Evolutionary conservation across 768 basidiomycete genomes (phyloP).

Genomic region (Termitomyces titanicus): DNA sequence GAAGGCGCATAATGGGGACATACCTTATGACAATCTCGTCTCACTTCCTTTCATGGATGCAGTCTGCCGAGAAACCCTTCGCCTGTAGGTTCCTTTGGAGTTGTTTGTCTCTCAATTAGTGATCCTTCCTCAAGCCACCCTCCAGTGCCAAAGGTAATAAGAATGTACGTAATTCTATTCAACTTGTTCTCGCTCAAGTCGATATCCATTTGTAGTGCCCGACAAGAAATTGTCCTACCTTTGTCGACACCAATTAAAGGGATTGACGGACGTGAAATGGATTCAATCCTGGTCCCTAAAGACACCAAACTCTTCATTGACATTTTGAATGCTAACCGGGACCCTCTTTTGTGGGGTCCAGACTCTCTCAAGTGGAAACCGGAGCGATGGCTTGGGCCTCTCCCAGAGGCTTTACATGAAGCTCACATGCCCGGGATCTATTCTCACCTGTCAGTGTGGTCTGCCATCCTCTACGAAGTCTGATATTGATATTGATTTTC

Average conservation of each 20-base stretch:
- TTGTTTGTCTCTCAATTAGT: background rate
- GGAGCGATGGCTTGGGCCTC: conserved; percentile 28
- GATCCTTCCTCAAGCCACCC: conserved; percentile 6
- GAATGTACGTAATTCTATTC: conserved; percentile 7
- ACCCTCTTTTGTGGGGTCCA: no score
- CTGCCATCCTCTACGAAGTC: background rate
- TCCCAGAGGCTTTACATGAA: conserved; percentile 28
- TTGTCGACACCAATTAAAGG: no score
- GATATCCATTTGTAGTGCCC: no score
- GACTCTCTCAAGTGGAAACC: no score
- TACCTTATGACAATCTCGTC: conserved; percentile 17
- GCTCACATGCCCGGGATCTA: conserved; percentile 27
- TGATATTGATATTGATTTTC: conserved; percentile 8
- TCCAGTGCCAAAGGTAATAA: conserved; percentile 13
- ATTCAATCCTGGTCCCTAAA: conserved; percentile 20
- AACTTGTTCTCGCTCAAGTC: no score
- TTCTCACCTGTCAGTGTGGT: background rate
- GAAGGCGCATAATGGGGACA: background rate
- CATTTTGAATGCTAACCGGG: background rate
- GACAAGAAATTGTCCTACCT: no score
- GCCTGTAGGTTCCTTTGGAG: conserved; percentile 17
- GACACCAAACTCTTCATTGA: conserved; percentile 9
- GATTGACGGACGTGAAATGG: conserved; percentile 9
- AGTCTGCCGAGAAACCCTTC: conserved; percentile 13
- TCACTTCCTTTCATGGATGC: conserved; percentile 20